Conservation (phyloP, 2,329 filamentous ascomycete species). For the Pseudopyrenochaeta lycopersici region DNA sequence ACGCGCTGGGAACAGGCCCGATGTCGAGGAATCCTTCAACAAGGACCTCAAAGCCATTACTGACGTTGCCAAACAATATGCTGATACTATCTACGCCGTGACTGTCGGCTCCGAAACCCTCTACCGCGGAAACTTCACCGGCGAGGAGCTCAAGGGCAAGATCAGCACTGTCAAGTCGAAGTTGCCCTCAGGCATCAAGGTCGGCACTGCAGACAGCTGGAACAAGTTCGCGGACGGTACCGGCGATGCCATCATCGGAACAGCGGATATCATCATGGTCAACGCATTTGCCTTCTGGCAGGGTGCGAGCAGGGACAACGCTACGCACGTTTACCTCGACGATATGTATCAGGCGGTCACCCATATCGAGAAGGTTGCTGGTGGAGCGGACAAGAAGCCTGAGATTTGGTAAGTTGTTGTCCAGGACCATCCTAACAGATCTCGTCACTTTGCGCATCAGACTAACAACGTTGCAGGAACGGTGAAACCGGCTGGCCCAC, state of each 20-base stretch:
- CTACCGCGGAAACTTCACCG: constrained; percentile 74
- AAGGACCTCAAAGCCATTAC: constrained; percentile 68
- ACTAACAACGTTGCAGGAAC: constrained; percentile 31
- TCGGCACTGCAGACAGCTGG: constrained; percentile 77
- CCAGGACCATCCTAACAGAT: background rate
- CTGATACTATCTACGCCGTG: constrained; percentile 71
- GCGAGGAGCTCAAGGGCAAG: constrained; percentile 65
- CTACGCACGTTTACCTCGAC: constrained; percentile 70
- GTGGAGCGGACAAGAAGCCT: constrained; percentile 60
- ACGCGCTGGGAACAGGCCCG: constrained; percentile 58
- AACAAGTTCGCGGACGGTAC: constrained; percentile 76
- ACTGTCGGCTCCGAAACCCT: constrained; percentile 76
- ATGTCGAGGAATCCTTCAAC: constrained; percentile 68
- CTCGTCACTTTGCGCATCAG: background rate
- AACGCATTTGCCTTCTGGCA: constrained; percentile 82
- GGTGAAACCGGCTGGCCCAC: constrained; percentile 35
- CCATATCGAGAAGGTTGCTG: constrained; percentile 68
- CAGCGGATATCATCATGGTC: constrained; percentile 69
- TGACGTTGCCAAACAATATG: constrained; percentile 57
- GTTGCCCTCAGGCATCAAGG: constrained; percentile 61
- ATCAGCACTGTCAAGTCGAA: constrained; percentile 69
- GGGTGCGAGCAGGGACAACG: constrained; percentile 65
- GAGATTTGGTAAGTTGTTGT: constrained; percentile 69
- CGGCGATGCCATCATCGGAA: constrained; percentile 69
- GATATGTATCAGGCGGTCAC: constrained; percentile 71